These are phyloP conservation scores for Calonectria multiphialidica DNA, from an alignment of 2,329 filamentous ascomycete genomes.

Conservation along the genomic window DNA sequence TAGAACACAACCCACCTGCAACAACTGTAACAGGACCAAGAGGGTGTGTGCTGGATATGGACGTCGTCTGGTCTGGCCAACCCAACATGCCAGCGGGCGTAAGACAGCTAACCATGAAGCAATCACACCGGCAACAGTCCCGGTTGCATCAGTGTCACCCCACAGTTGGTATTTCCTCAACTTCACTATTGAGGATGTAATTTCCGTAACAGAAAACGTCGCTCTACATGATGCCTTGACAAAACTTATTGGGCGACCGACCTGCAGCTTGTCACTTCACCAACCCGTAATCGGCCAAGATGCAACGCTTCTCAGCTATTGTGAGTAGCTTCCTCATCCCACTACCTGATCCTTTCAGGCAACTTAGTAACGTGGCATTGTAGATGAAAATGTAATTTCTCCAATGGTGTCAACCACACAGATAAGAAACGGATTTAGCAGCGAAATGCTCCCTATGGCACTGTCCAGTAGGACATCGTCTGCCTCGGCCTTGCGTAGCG, in stretches of 20 bases:
- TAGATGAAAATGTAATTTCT: constrained; percentile 11
- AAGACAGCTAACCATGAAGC: background rate
- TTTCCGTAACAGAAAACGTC: background rate
- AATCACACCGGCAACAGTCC: background rate
- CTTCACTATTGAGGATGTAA: background rate
- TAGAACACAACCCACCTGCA: background rate
- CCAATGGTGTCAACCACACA: constrained; percentile 12
- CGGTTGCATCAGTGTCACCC: background rate
- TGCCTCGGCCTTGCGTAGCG: background rate
- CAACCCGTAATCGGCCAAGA: constrained; percentile 23
- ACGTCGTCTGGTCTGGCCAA: background rate
- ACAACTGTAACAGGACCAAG: background rate
- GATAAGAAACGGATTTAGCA: background rate
- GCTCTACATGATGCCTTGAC: background rate
- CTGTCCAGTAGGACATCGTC: background rate
- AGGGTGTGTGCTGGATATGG: constrained; percentile 9
- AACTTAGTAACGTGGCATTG: background rate
- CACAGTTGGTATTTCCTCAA: background rate
- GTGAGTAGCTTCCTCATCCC: background rate
- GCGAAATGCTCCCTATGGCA: constrained; percentile 11
- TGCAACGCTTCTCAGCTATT: constrained; percentile 14
- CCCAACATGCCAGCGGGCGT: background rate
- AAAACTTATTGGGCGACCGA: background rate
- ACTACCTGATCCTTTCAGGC: no score
- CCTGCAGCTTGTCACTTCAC: constrained; percentile 11